Conservation (phyloP, 257 asterid species). For the Fraxinus excelsior region DNA sequence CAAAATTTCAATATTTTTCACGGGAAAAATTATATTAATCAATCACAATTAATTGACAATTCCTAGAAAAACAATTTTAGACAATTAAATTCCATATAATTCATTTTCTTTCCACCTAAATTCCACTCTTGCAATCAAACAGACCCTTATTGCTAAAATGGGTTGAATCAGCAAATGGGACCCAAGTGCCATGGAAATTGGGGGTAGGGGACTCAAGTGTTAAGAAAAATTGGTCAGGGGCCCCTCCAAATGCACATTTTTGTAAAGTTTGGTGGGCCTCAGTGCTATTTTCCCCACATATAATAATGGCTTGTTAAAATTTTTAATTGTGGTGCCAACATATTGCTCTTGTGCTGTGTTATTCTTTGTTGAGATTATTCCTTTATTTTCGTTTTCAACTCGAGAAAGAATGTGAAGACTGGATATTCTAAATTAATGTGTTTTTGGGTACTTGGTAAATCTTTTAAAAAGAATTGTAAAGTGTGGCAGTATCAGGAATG, state of each 20-base stretch:
- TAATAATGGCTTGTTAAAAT: background rate
- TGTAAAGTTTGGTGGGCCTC: background rate
- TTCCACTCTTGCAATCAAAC: too few relatives aligned
- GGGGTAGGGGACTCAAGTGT: background rate
- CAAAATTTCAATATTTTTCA: too few relatives aligned
- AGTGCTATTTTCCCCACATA: background rate
- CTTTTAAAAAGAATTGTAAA: slow-evolving; percentile 8
- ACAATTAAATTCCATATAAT: too few relatives aligned
- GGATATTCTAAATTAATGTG: background rate
- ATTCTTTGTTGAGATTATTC: background rate
- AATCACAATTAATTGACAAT: too few relatives aligned
- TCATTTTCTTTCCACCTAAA: too few relatives aligned
- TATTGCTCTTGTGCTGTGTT: background rate
- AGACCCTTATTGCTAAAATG: background rate
- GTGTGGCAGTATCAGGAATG: background rate
- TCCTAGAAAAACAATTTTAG: too few relatives aligned
- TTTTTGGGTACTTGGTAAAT: background rate
- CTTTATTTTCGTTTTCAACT: background rate
- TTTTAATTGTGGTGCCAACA: background rate
- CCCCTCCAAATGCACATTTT: background rate
- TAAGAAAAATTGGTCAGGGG: too few relatives aligned
- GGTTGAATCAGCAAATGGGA: background rate
- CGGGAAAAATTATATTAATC: too few relatives aligned
- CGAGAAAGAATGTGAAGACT: background rate
- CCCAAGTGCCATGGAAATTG: background rate